phyloP scores from a whole-genome alignment of 371 early-diverging fungal species.

The Amoeboaphelidium protococcarum region DNA sequence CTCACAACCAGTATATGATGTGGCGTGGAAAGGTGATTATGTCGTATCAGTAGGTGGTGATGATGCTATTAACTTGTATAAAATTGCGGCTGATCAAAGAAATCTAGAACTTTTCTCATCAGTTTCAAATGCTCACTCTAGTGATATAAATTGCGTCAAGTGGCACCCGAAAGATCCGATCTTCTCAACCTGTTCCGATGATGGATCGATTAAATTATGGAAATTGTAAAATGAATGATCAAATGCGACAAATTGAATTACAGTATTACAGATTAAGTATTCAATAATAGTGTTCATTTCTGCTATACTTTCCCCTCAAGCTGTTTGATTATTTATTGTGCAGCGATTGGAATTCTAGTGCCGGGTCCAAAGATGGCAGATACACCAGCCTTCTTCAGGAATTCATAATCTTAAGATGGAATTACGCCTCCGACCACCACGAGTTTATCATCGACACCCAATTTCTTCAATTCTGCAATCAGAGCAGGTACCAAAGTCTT shows the following conservation, averaged over 20 bases:
- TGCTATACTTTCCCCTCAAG: neutral
- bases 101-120: neutral
- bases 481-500: constrained; percentile 50
- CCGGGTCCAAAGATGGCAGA: constrained; percentile 43
- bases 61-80: neutral
- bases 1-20: too few relatives aligned
- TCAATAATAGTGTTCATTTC: neutral
- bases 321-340: constrained; percentile 37
- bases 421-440: constrained; percentile 60
- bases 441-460: constrained; percentile 34
- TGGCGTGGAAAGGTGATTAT: neutral
- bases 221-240: neutral
- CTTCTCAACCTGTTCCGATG: neutral
- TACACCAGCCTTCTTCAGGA: constrained; percentile 42
- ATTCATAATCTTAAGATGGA: constrained; percentile 53
- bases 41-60: neutral
- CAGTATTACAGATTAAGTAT: too few relatives aligned
- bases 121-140: neutral
- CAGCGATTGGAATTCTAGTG: constrained; percentile 48
- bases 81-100: too few relatives aligned
- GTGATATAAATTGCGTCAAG: neutral
- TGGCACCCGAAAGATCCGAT: neutral
- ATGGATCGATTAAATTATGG: neutral
- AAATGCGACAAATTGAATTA: too few relatives aligned
- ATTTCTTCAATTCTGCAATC: constrained; percentile 33